A percentile compares a stretch with the other conserved stretches of the same genome.
phyloP scores from a whole-genome alignment of 495 filamentous ascomycete genomes.

The Neurospora sp. region DNA sequence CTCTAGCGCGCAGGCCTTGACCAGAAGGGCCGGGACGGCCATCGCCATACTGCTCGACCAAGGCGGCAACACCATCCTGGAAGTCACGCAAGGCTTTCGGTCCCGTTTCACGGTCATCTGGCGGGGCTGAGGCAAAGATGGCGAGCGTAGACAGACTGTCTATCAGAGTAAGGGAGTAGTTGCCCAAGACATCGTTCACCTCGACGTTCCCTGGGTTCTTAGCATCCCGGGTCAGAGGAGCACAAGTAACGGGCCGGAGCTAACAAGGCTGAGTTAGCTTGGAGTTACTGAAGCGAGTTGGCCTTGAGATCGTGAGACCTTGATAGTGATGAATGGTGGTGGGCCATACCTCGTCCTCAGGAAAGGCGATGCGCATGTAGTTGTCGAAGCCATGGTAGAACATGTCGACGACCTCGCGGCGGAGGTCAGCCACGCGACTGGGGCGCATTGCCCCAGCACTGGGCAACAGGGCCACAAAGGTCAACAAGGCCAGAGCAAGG shows the following conservation, averaged over 20 bases:
- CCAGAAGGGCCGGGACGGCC: constrained; percentile 59
- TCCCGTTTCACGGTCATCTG: constrained; percentile 36
- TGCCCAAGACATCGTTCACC: constrained; percentile 90
- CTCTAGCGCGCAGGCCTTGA: constrained; percentile 62
- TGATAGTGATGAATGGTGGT: background rate
- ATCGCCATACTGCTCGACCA: constrained; percentile 85
- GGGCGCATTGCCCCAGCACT: constrained; percentile 39
- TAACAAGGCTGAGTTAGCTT: constrained; percentile 15
- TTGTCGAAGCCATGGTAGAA: constrained; percentile 97
- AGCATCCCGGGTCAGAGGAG: constrained; percentile 70
- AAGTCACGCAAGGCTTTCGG: constrained; percentile 64
- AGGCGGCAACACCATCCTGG: constrained; percentile 63
- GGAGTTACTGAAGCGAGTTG: background rate
- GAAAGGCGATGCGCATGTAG: constrained; percentile 89
- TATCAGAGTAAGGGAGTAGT: constrained; percentile 91
- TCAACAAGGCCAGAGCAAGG: constrained; percentile 3
- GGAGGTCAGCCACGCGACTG: constrained; percentile 38
- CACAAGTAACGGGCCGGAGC: constrained; percentile 78
- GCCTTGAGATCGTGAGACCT: constrained; percentile 3
- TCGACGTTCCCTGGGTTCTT: constrained; percentile 73
- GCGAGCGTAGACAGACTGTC: constrained; percentile 91
- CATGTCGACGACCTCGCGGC: constrained; percentile 75
- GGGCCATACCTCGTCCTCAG: constrained; percentile 72
- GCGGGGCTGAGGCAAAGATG: constrained; percentile 65
- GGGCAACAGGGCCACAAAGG: constrained; percentile 21